phyloP scores from a whole-genome alignment of 2,329 filamentous ascomycete species.

The Pyrenochaeta sp. region DNA sequence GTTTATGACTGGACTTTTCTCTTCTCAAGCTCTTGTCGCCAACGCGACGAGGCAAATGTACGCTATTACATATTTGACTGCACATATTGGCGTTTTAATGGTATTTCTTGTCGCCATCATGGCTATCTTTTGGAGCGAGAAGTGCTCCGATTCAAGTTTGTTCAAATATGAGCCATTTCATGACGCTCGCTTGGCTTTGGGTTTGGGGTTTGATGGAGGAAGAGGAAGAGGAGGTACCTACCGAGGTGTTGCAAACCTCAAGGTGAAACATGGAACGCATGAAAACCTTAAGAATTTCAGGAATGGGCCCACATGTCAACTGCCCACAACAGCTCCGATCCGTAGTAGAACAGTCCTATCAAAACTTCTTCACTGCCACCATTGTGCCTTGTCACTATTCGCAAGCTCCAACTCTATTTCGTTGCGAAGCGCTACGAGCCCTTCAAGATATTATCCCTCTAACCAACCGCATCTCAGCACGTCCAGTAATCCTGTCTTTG shows the following conservation, averaged over 20 bases:
- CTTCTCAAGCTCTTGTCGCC: conserved; percentile 7
- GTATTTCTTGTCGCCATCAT: conserved; percentile 8
- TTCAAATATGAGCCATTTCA: conserved; percentile 5
- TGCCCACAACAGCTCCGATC: not conserved
- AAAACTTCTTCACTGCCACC: not conserved
- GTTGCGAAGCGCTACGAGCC: not conserved
- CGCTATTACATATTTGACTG: conserved; percentile 8
- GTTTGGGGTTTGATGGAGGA: not conserved
- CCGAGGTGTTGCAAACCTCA: conserved; percentile 3
- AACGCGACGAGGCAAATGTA: conserved; percentile 8
- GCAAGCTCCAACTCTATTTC: not conserved
- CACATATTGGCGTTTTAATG: conserved; percentile 12
- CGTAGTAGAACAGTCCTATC: conserved; percentile 12
- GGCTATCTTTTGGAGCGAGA: not conserved
- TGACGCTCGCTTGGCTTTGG: conserved; percentile 12
- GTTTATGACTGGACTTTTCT: conserved; percentile 8
- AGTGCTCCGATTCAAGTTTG: not conserved
- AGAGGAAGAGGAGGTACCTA: not conserved
- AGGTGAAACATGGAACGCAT: conserved; percentile 10
- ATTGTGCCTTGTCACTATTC: not conserved
- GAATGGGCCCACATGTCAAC: not conserved
- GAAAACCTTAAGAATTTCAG: conserved; percentile 1
- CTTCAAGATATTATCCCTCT: not conserved
- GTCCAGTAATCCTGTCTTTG: not conserved
- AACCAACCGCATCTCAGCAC: not conserved